Percentiles rank a stretch among this genome's conserved stretches.
Evolutionary conservation across 306 rosid species (phyloP).

Genomic region (Hippophae tibetana): DNA sequence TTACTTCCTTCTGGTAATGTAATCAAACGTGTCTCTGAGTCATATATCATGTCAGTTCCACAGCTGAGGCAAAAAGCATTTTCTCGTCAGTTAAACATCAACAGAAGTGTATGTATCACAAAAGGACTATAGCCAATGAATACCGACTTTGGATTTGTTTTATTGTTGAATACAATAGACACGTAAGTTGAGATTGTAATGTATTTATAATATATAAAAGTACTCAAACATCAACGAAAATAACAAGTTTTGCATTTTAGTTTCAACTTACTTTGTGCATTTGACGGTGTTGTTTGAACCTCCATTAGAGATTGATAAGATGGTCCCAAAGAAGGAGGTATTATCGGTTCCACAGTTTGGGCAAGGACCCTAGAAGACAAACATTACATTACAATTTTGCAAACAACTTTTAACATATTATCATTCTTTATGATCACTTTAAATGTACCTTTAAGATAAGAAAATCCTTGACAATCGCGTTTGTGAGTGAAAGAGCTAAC

Average conservation of each 20-base stretch:
- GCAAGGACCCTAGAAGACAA: conserved; percentile 64
- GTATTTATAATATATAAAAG: too few relatives aligned
- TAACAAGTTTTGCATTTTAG: background rate
- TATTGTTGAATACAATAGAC: background rate
- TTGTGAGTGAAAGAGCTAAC: conserved; percentile 66
- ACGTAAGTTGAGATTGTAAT: too few relatives aligned
- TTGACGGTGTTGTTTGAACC: conserved; percentile 59
- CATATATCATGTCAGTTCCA: conserved; percentile 51
- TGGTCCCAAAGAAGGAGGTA: conserved; percentile 84
- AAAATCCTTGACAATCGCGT: conserved; percentile 63
- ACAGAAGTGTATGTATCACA: too few relatives aligned
- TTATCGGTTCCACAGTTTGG: conserved; percentile 96
- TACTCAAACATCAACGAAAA: too few relatives aligned
- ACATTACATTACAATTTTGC: conserved; percentile 4
- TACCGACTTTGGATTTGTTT: too few relatives aligned
- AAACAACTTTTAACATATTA: background rate
- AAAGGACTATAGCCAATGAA: too few relatives aligned
- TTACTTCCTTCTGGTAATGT: conserved; percentile 82
- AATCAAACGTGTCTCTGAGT: conserved; percentile 71
- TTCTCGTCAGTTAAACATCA: background rate
- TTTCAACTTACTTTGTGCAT: conserved; percentile 67
- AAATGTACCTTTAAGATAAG: conserved; percentile 74
- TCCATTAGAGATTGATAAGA: conserved; percentile 74
- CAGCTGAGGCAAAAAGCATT: conserved; percentile 44
- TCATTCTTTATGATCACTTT: too few relatives aligned